A percentile compares a stretch with the other conserved stretches of the same genome.
Conservation (phyloP, 371 early-diverging fungal genomes). For the Mucor indicus region DNA sequence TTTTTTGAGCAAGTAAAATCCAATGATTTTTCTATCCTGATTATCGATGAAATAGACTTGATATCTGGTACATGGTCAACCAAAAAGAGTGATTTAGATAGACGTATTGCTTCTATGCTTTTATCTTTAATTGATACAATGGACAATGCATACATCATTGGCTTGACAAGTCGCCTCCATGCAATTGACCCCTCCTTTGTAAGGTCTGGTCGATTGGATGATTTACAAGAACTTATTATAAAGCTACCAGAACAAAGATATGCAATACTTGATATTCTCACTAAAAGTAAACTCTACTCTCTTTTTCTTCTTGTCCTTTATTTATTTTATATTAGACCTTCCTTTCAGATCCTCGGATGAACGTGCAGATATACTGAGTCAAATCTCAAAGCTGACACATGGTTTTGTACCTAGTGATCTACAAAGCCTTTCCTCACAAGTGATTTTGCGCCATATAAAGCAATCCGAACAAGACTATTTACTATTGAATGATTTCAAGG, state of each 20-base stretch:
- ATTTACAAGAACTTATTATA: conserved; percentile 42
- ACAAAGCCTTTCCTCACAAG: conserved; percentile 61
- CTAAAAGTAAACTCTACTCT: conserved; percentile 36
- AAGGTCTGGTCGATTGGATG: conserved; percentile 61
- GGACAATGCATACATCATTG: conserved; percentile 46
- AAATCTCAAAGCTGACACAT: conserved; percentile 91
- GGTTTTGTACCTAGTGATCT: conserved; percentile 85
- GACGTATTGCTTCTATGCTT: conserved; percentile 24
- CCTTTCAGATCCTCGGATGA: conserved; percentile 51
- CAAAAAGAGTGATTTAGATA: conserved; percentile 36
- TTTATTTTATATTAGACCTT: conserved; percentile 33
- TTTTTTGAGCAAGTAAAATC: conserved; percentile 36
- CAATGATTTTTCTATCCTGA: conserved; percentile 36
- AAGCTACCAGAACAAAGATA: conserved; percentile 48
- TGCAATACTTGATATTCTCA: conserved; percentile 40
- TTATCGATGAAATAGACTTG: conserved; percentile 66
- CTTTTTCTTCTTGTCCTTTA: neutral
- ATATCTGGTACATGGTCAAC: conserved; percentile 42
- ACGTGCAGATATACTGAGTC: conserved; percentile 55
- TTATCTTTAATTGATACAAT: conserved; percentile 43
- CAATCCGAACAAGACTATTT: conserved; percentile 6
- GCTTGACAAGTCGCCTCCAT: conserved; percentile 55
- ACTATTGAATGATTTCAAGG: conserved; percentile 36
- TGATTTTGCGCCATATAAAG: conserved; percentile 42
- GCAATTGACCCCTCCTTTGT: conserved; percentile 52